These are phyloP conservation scores for Lentinula aciculospora DNA, from an alignment of 768 basidiomycete genomes.

Conservation along the genomic window DNA sequence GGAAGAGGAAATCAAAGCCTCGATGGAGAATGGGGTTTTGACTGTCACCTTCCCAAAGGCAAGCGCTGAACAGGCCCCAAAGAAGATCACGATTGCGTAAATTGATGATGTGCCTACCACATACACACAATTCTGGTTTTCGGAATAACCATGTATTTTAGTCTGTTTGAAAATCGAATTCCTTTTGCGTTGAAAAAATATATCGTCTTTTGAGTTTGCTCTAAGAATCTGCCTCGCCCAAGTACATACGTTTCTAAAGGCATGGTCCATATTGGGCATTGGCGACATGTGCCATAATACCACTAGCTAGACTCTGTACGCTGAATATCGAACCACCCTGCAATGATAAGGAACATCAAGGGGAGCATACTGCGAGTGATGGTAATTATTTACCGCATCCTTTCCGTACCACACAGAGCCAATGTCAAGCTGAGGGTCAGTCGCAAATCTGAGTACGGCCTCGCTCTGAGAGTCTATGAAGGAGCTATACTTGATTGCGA, in stretches of 20 bases:
- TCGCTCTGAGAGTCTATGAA: slow-evolving; percentile 36
- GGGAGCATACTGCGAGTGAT: background rate
- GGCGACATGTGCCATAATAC: slow-evolving; percentile 33
- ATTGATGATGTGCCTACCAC: too few relatives aligned
- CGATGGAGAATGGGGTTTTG: slow-evolving; percentile 46
- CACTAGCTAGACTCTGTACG: slow-evolving; percentile 36
- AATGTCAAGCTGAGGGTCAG: slow-evolving; percentile 30
- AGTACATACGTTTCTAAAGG: too few relatives aligned
- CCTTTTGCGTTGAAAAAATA: too few relatives aligned
- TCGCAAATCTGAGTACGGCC: slow-evolving; percentile 38
- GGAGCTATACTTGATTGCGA: slow-evolving; percentile 34
- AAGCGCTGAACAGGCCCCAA: slow-evolving; percentile 27
- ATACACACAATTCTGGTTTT: too few relatives aligned
- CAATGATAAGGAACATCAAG: background rate
- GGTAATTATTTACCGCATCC: slow-evolving; percentile 20
- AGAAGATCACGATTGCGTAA: slow-evolving; percentile 30
- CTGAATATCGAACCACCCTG: slow-evolving; percentile 39
- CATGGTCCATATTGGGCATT: slow-evolving; percentile 41
- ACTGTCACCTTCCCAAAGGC: slow-evolving; percentile 49
- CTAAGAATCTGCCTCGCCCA: too few relatives aligned
- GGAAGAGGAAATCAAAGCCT: slow-evolving; percentile 33
- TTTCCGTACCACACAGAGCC: slow-evolving; percentile 39
- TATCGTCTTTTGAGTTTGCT: too few relatives aligned
- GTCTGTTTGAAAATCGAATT: too few relatives aligned
- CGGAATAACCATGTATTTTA: too few relatives aligned